phyloP scores from a whole-genome alignment of 441 rosid species.

The Kokia cookei region DNA sequence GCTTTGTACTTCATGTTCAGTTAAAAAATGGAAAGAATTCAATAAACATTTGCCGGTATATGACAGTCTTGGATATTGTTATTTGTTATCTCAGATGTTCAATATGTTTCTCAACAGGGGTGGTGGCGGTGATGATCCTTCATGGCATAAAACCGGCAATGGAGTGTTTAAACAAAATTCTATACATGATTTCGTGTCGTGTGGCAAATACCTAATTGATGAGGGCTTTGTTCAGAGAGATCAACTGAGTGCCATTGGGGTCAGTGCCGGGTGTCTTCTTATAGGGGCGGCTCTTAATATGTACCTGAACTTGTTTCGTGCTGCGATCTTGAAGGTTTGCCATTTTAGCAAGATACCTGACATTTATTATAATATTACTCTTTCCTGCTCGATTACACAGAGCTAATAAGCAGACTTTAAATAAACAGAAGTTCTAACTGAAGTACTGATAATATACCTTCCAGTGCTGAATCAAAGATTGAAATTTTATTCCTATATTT shows the following conservation, averaged over 20 bases:
- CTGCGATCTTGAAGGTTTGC: constrained; percentile 74
- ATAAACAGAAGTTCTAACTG: background rate
- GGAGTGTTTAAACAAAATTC: constrained; percentile 62
- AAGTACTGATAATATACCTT: background rate
- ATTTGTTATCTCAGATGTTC: background rate
- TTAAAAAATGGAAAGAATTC: background rate
- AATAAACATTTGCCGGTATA: background rate
- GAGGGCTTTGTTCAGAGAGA: constrained; percentile 64
- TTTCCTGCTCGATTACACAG: background rate
- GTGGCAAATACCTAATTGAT: constrained; percentile 54
- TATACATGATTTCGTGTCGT: constrained; percentile 57
- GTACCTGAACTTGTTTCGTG: constrained; percentile 55
- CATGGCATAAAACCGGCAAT: constrained; percentile 82
- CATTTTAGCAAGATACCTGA: background rate
- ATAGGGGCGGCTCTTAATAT: constrained; percentile 72
- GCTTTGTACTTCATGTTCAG: background rate
- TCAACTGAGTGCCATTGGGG: constrained; percentile 62
- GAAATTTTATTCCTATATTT: too few relatives aligned
- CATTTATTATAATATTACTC: background rate
- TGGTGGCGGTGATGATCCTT: constrained; percentile 57
- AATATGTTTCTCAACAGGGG: constrained; percentile 43
- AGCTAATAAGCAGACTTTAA: too few relatives aligned
- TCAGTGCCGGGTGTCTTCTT: constrained; percentile 80
- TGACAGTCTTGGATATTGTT: background rate
- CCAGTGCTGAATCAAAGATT: too few relatives aligned